Percentiles rank a stretch among this genome's conserved stretches.
Conservation (phyloP, 129 eudicot species). For the Tanacetum coccineum region DNA sequence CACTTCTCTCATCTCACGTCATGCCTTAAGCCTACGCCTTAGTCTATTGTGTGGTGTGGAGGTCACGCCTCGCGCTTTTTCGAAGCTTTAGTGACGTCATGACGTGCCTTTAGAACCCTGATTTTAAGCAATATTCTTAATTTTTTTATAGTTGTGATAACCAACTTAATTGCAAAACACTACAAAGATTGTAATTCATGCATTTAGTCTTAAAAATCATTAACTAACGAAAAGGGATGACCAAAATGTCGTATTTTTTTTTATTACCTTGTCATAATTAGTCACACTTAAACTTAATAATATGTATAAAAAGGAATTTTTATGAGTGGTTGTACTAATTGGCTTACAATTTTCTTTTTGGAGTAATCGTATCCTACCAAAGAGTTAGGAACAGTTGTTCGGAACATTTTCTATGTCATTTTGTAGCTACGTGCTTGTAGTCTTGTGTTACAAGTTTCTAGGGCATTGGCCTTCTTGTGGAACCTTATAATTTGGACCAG, state of each 20-base stretch:
- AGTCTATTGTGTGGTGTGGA: too few relatives aligned
- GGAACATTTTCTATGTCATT: conserved; percentile 4
- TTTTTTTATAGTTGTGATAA: too few relatives aligned
- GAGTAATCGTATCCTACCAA: conserved; percentile 13
- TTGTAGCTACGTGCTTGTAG: conserved; percentile 19
- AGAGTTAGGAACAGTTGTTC: conserved; percentile 19
- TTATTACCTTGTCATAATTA: background rate
- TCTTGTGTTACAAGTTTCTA: background rate
- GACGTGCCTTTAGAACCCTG: too few relatives aligned
- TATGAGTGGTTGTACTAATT: conserved; percentile 14
- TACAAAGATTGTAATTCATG: too few relatives aligned
- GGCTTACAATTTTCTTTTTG: background rate
- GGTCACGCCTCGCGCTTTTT: too few relatives aligned
- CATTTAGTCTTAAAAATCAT: too few relatives aligned
- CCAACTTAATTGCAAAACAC: too few relatives aligned
- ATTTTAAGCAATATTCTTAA: too few relatives aligned
- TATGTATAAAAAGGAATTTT: background rate
- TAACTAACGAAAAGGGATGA: background rate
- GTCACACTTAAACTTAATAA: background rate
- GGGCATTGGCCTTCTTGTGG: background rate
- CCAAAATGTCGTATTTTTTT: background rate
- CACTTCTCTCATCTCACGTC: too few relatives aligned
- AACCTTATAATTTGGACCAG: background rate
- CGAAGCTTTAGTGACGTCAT: too few relatives aligned
- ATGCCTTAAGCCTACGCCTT: too few relatives aligned